Conservation (phyloP, 306 rosid genomes). For the Oemleria cerasiformis region DNA sequence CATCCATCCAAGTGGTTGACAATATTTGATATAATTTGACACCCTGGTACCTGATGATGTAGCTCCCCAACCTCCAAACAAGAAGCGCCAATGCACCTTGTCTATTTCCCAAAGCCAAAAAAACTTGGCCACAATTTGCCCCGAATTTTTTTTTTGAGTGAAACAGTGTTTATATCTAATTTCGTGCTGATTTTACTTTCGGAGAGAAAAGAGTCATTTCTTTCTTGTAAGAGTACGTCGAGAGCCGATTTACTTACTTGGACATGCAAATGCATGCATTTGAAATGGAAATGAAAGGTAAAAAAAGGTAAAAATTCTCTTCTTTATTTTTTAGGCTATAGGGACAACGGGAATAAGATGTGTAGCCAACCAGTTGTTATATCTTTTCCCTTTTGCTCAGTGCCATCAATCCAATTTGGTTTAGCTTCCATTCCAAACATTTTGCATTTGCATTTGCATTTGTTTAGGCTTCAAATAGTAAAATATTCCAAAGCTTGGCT, state of each 20-base stretch:
- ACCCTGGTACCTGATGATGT: conserved; percentile 22
- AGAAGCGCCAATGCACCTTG: background rate
- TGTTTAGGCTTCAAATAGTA: too few species aligned
- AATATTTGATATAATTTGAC: too few species aligned
- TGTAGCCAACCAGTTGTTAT: background rate
- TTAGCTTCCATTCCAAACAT: too few species aligned
- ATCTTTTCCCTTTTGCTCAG: conserved; percentile 1
- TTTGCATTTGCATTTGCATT: too few species aligned
- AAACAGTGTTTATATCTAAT: too few species aligned
- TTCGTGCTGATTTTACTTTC: too few species aligned
- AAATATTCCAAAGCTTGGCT: too few species aligned
- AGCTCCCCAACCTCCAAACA: conserved; percentile 21
- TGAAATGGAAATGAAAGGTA: background rate
- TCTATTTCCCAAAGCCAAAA: background rate
- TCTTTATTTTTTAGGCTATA: background rate
- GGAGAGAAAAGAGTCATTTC: too few species aligned
- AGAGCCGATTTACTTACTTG: background rate
- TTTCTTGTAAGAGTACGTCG: too few species aligned
- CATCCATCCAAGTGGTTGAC: background rate
- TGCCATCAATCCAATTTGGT: background rate
- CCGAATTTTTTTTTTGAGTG: too few species aligned
- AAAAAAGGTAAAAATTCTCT: background rate
- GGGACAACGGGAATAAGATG: conserved; percentile 1
- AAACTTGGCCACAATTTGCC: background rate
- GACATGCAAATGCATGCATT: background rate